Evolutionary conservation across 164 flowering plant genomes (phyloP), one percentile per base, ranked within the genome.

Genomic region (Pachysandra terminalis): DNA sequence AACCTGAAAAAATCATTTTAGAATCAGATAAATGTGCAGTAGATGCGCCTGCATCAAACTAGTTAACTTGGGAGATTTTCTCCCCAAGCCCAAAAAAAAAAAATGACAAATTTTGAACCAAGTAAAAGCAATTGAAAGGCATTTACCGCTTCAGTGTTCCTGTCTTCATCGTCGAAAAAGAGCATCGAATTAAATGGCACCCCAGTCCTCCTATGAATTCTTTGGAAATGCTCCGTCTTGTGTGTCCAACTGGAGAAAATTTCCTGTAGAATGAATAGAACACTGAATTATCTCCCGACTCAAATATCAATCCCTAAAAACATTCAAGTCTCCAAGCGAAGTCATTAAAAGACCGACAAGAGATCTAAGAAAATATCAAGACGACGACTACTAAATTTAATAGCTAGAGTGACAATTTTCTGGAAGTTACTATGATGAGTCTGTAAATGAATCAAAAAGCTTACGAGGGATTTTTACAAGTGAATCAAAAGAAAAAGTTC

Each of bases 201-300:
- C 64, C 89, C 85, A 37, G 97, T 95, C 81, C 79, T 87, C 58
- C 77, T 66, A 69, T 92, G 88, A 67, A 95, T 86, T 75, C 75
- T 84, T 76, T 90, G 85, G 69, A 95, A 92, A 81, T 95, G 99
- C 54, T 95, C 98, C 0, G 97, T 92, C 78, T 95, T 95, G 82
- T 90, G 93, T 0, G 88, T 85, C 96, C 94, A 87, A 68, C 97
- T 92, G 25, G 99, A 85, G 74, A 85, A 95, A 25, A 90, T 90
- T 72, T 95, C 99, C 99, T 95, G 81, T n/a, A 75, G 6, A 72
- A 66, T 56, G 54, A 40, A 64, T 22, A 23, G 27, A 45, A 45
- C 51, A 45, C 4, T 45, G 14, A 45, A 45, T 5, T 32, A 3
- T 32, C 37, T 32, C 37, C 37, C 7, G 37, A 32, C 37, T 3